Percentiles rank a stretch among this genome's conserved stretches.
These are phyloP conservation scores for Fusarium sp. DNA, from an alignment of 2,329 filamentous ascomycete genomes.

Conservation along the genomic window DNA sequence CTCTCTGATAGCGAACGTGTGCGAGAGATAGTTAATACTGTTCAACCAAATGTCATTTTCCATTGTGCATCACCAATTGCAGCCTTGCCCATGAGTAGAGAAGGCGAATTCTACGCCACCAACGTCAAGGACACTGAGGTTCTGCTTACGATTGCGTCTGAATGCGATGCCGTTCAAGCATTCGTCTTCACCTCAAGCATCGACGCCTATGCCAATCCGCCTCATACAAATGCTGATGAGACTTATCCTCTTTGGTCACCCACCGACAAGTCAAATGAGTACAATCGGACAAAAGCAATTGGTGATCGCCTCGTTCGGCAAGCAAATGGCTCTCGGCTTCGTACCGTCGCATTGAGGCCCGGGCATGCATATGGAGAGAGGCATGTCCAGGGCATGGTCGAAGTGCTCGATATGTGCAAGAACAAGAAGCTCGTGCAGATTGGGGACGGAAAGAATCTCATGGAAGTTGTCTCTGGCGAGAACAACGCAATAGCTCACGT, in stretches of 20 bases:
- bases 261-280: slow-evolving; percentile 42
- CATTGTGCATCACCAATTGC: slow-evolving; percentile 50
- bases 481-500: slow-evolving; percentile 46
- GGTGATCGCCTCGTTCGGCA: slow-evolving; percentile 49
- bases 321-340: slow-evolving; percentile 46
- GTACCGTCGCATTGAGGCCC: slow-evolving; percentile 46
- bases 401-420: slow-evolving; percentile 51
- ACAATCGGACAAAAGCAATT: slow-evolving; percentile 50
- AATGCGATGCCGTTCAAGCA: slow-evolving; percentile 38
- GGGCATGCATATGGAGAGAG: slow-evolving; percentile 53
- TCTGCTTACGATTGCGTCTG: slow-evolving; percentile 43
- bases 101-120: slow-evolving; percentile 40
- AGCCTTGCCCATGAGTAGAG: slow-evolving; percentile 30
- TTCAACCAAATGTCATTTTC: slow-evolving; percentile 49
- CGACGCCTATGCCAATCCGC: slow-evolving; percentile 46
- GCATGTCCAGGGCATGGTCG: slow-evolving; percentile 45
- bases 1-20: slow-evolving; percentile 40
- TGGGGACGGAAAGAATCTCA: slow-evolving; percentile 42
- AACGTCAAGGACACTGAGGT: slow-evolving; percentile 51
- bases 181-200: slow-evolving; percentile 52
- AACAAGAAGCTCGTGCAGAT: slow-evolving; percentile 51
- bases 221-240: slow-evolving; percentile 45
- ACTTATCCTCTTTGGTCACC: slow-evolving; percentile 39
- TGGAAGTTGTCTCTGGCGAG: slow-evolving; percentile 47
- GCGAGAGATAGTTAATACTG: slow-evolving; percentile 33